Evolutionary conservation across 192 early-diverging fungal species (phyloP), one percentile per base, ranked within the genome.

Genomic region (Backusella macrospora): DNA sequence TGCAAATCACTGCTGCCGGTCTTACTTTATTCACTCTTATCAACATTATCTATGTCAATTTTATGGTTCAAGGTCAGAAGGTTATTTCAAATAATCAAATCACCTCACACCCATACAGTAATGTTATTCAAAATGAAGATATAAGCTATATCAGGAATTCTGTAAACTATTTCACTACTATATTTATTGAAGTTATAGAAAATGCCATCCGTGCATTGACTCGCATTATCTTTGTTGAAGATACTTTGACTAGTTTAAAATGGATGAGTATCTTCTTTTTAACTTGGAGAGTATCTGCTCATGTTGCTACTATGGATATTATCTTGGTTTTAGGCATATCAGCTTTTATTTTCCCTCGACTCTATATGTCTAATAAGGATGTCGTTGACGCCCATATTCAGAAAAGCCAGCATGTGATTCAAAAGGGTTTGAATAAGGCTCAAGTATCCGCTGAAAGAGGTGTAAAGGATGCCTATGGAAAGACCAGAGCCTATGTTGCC

Each of bases 351-450:
- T 65, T 76, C 49, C 75, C 75, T 62, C 75, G 70, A 39, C 64
- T 76, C 2, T 76, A 76, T 44, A 65, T 55, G 59, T 72, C 70
- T 21, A 76, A 76, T 64, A 72, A 76, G 48, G 68, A 76, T 39
- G 40, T 72, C 1, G 64, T 76, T 7, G 75, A 76, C 46, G 49
- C 75, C 18, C 75, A 65, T 4, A 52, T 76, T 39, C 37, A 64
- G 15, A 70, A 76, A 64, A 47, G 68, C 5, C 62, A 76, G 26
- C 16, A 46, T 16, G 43, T 76, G 62, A 13, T 76, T 6, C 40
- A 48, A 21, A 40, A 18, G 5, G 42, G 55, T 16, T 38, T 71
- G n/a, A 62, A 16, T 39, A 52, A 71, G 13, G 48, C 70, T 6
- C 70, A 71, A 10, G 44, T 6, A 23, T 39, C 39, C 29, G 70